A percentile compares a stretch with the other conserved stretches of the same genome.
These are phyloP conservation scores for Alternaria atra DNA, from an alignment of 2,329 filamentous ascomycete genomes.

Conservation along the genomic window DNA sequence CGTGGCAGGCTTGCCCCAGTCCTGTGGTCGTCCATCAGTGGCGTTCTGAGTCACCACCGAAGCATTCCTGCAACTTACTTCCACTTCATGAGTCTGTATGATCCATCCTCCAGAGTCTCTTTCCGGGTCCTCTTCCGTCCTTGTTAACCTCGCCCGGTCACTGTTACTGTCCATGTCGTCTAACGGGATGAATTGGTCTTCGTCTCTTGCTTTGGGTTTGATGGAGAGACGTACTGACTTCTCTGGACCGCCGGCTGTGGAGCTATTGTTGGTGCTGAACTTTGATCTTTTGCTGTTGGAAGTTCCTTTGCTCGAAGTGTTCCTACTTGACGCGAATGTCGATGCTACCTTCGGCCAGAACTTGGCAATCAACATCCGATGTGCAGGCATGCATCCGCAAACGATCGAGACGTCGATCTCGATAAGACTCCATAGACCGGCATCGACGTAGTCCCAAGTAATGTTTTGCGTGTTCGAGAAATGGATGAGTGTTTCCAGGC, in stretches of 20 bases:
- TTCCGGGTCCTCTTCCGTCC: neutral
- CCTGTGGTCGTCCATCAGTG: constrained; percentile 8
- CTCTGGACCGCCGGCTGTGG: neutral
- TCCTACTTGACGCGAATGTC: constrained; percentile 20
- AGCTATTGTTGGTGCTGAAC: neutral
- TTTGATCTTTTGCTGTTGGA: constrained; percentile 6
- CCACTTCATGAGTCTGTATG: constrained; percentile 11
- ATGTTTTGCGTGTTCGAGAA: constrained; percentile 55
- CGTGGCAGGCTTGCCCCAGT: constrained; percentile 17
- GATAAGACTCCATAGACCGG: constrained; percentile 53
- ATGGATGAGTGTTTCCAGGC: constrained; percentile 52
- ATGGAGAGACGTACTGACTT: constrained; percentile 19
- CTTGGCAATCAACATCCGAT: constrained; percentile 25
- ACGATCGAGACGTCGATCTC: constrained; percentile 47
- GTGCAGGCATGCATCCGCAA: constrained; percentile 55
- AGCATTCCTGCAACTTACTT: constrained; percentile 4
- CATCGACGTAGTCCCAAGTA: constrained; percentile 51
- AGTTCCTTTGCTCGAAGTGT: constrained; percentile 1
- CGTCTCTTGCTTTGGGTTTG: constrained; percentile 29
- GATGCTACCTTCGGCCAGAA: constrained; percentile 25
- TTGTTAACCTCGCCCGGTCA: constrained; percentile 7
- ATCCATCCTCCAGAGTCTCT: constrained; percentile 16
- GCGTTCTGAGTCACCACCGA: constrained; percentile 1
- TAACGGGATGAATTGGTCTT: constrained; percentile 31
- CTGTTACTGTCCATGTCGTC: constrained; percentile 29